A percentile compares a stretch with the other conserved stretches of the same genome.
Conservation (phyloP, 2,329 filamentous ascomycete species). For the Penicillium sp. region DNA sequence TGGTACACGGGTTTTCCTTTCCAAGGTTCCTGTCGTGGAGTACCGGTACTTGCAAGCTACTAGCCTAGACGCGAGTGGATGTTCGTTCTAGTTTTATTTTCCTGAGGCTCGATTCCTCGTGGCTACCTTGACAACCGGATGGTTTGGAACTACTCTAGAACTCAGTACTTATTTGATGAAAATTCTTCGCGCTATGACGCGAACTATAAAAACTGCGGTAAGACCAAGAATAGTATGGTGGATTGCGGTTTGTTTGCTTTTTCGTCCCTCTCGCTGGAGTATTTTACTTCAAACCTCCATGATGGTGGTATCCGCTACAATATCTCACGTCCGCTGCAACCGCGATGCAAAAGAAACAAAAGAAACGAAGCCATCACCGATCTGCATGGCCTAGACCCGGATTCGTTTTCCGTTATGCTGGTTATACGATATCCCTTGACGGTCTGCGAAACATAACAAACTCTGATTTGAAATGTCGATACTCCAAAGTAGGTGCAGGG, state of each 20-base stretch:
- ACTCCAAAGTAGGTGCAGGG: neutral
- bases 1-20: slow-evolving; percentile 18
- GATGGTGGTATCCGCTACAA: slow-evolving; percentile 4
- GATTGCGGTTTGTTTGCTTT: slow-evolving; percentile 3
- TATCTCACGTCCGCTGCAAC: slow-evolving; percentile 29
- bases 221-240: too few species aligned
- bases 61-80: neutral
- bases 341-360: slow-evolving; percentile 19
- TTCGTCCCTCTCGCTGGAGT: neutral
- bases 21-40: slow-evolving; percentile 1
- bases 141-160: too few species aligned
- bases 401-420: neutral
- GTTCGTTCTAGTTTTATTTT: neutral
- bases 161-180: too few species aligned
- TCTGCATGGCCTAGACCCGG: slow-evolving; percentile 2
- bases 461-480: too few species aligned
- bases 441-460: neutral
- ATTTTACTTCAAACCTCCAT: neutral
- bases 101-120: neutral
- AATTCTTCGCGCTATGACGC: too few species aligned
- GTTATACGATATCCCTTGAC: neutral
- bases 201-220: too few species aligned
- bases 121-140: too few species aligned
- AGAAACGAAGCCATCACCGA: slow-evolving; percentile 6
- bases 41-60: neutral